Percentiles rank a stretch among this genome's conserved stretches.
These are phyloP conservation scores for Chimonanthus praecox DNA, from an alignment of 164 flowering plant genomes.

Conservation along the genomic window DNA sequence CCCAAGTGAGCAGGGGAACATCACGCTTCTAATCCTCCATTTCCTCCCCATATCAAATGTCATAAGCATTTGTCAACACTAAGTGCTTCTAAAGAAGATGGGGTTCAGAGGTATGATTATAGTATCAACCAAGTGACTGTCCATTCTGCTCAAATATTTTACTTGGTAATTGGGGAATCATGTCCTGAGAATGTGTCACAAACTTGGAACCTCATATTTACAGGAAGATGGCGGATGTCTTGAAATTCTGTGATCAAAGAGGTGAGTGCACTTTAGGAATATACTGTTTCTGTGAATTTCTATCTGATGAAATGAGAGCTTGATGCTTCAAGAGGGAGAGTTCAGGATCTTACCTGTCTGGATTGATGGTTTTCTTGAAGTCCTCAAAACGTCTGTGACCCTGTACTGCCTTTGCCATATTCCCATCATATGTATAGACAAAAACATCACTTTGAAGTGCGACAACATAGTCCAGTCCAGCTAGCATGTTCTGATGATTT, in stretches of 20 bases:
- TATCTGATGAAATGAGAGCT: neutral
- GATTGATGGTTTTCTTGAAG: slow-evolving; percentile 85
- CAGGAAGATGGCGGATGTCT: neutral
- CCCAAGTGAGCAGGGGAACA: neutral
- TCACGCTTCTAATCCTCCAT: neutral
- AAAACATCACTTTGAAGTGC: slow-evolving; percentile 92
- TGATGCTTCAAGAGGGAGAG: neutral
- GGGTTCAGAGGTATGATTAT: too few relatives aligned
- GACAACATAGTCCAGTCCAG: slow-evolving; percentile 88
- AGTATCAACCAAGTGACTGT: neutral
- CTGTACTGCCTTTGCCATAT: slow-evolving; percentile 99
- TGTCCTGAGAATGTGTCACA: neutral
- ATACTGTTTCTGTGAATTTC: neutral
- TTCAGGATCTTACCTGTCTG: slow-evolving; percentile 47
- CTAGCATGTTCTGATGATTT: slow-evolving; percentile 93
- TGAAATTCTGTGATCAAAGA: neutral
- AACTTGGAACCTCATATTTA: neutral
- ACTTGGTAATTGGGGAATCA: neutral
- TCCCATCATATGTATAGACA: slow-evolving; percentile 92
- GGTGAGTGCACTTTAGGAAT: neutral
- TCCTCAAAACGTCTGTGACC: slow-evolving; percentile 95
- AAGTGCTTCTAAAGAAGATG: neutral
- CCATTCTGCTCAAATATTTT: neutral
- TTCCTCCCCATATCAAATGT: neutral
- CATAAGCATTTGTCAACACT: neutral